These are phyloP conservation scores for Mayamaea pseudoterrestris DNA, from an alignment of 108 stramenopile species.

Conservation along the genomic window DNA sequence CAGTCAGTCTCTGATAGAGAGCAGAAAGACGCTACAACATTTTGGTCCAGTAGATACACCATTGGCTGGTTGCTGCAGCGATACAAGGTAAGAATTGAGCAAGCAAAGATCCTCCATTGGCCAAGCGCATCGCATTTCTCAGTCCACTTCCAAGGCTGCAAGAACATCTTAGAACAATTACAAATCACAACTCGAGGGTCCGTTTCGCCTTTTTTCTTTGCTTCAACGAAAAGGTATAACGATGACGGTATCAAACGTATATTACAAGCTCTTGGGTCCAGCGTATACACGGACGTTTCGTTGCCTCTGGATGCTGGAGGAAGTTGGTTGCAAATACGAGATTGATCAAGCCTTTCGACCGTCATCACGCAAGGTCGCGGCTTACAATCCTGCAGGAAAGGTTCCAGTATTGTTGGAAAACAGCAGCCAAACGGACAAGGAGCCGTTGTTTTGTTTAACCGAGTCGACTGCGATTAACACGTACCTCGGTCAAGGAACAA, in stretches of 20 bases:
- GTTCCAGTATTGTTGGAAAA: conserved; percentile 49
- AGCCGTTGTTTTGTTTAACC: conserved; percentile 22
- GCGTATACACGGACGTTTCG: conserved; percentile 57
- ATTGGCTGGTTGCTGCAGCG: no score
- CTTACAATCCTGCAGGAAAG: conserved; percentile 55
- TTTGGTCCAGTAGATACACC: no score
- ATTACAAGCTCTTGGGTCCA: conserved; percentile 31
- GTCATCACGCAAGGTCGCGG: conserved; percentile 12
- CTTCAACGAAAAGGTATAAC: no score
- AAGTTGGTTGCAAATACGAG: conserved; percentile 32
- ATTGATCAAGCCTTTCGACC: conserved; percentile 24
- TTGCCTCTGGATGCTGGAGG: conserved; percentile 79
- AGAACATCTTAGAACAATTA: no score
- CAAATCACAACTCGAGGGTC: no score
- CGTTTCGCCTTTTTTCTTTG: no score
- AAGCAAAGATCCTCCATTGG: no score
- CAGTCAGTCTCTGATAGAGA: no score
- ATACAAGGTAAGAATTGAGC: no score
- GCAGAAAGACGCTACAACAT: no score
- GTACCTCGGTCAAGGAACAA: conserved; percentile 24
- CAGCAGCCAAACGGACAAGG: conserved; percentile 12
- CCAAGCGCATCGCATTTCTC: no score
- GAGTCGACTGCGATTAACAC: conserved; percentile 77
- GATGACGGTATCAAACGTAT: background rate
- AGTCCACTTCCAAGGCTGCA: no score